Percentiles rank a stretch among this genome's conserved stretches.
These are phyloP conservation scores for Jamesozyma hellenica DNA, from an alignment of 805 yeast species.

Conservation along the genomic window DNA sequence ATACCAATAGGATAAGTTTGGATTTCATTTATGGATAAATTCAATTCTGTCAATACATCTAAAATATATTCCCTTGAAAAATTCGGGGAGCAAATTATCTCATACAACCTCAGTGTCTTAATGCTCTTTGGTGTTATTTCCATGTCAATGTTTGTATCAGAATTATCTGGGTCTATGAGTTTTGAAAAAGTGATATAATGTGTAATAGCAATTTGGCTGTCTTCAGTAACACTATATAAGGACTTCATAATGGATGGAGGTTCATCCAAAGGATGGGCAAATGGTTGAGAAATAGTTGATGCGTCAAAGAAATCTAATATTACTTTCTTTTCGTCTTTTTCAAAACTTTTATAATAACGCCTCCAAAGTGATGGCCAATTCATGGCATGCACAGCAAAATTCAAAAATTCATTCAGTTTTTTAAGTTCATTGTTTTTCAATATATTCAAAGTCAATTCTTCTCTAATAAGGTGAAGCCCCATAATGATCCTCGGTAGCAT, in stretches of 20 bases:
- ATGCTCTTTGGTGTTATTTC: constrained; percentile 57
- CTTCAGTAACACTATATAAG: constrained; percentile 30
- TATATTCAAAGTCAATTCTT: constrained; percentile 57
- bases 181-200: constrained; percentile 60
- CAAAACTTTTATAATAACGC: constrained; percentile 35
- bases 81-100: constrained; percentile 45
- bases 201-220: constrained; percentile 21
- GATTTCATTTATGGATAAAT: constrained; percentile 40
- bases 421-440: constrained; percentile 30
- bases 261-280: constrained; percentile 26
- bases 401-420: constrained; percentile 43
- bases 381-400: constrained; percentile 55
- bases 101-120: constrained; percentile 50
- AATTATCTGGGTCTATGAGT: constrained; percentile 56
- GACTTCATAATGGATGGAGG: constrained; percentile 34
- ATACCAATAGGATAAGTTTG: constrained; percentile 71
- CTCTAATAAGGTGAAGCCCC: constrained; percentile 66
- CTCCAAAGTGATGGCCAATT: constrained; percentile 67
- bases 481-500: constrained; percentile 48
- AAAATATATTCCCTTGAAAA: constrained; percentile 46
- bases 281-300: neutral
- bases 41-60: constrained; percentile 49
- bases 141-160: constrained; percentile 41
- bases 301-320: neutral
- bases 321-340: neutral